Evolutionary conservation across 352 stramenopile species (phyloP).

Genomic region (Globisporangium takayamanum): DNA sequence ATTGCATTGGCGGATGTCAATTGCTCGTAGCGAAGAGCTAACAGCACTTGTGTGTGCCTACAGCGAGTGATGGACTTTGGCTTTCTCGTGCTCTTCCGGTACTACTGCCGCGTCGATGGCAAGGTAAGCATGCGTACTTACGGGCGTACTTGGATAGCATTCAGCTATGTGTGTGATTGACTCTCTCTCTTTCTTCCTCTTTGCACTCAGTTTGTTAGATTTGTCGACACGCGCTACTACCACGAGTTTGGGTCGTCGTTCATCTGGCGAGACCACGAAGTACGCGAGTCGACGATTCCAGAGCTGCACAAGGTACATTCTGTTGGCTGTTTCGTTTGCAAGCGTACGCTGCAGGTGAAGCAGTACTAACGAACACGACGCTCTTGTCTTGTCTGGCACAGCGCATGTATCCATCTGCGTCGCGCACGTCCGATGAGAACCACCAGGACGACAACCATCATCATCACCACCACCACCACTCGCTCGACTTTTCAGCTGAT

Average conservation of each 20-base stretch:
- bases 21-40: neutral
- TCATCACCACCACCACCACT: slow-evolving; percentile 5
- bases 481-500: slow-evolving; percentile 37
- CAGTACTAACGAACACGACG: neutral
- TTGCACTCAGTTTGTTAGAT: slow-evolving; percentile 25
- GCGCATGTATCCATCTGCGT: slow-evolving; percentile 1
- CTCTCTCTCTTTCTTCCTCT: neutral
- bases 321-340: neutral
- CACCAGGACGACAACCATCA: slow-evolving; percentile 3
- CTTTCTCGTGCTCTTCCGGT: slow-evolving; percentile 56
- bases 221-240: slow-evolving; percentile 56
- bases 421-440: neutral
- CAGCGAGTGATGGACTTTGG: slow-evolving; percentile 63
- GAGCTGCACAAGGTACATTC: slow-evolving; percentile 31
- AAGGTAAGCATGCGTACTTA: slow-evolving; percentile 25
- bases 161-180: no score
- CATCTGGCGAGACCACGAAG: slow-evolving; percentile 49
- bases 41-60: neutral
- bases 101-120: slow-evolving; percentile 52
- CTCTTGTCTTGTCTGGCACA: neutral
- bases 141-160: neutral
- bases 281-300: slow-evolving; percentile 25
- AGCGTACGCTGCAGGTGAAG: neutral
- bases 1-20: neutral
- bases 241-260: slow-evolving; percentile 51